phyloP scores from a whole-genome alignment of 257 asterid genomes.

The Solanum piurae region DNA sequence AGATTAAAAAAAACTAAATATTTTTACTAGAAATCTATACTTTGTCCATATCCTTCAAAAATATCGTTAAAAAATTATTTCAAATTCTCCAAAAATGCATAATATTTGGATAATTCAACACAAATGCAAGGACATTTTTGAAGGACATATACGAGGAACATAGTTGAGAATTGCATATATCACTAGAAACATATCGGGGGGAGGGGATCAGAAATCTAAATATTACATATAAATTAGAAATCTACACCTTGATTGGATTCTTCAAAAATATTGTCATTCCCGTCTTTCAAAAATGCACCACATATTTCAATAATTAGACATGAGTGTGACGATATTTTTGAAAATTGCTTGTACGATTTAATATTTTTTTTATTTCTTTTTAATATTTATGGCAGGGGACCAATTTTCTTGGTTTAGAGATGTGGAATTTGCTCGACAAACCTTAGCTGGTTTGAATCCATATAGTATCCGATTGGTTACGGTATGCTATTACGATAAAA shows the following conservation, averaged over 20 bases:
- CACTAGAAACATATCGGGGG: background rate
- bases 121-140: background rate
- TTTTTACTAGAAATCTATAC: background rate
- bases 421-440: slow-evolving; percentile 65
- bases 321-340: background rate
- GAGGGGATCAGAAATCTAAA: too few relatives aligned
- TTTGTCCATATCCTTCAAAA: background rate
- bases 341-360: background rate
- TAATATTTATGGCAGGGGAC: slow-evolving; percentile 24
- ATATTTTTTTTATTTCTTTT: background rate
- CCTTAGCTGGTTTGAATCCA: slow-evolving; percentile 66
- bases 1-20: background rate
- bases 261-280: background rate
- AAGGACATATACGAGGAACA: background rate
- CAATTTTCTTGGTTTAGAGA: slow-evolving; percentile 65
- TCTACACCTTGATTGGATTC: background rate
- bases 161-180: background rate
- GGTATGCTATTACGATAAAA: slow-evolving; percentile 12
- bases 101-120: background rate
- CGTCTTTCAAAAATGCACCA: background rate
- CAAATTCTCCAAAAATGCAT: background rate
- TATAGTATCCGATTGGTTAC: slow-evolving; percentile 41
- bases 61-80: background rate
- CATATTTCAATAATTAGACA: background rate
- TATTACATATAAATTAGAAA: background rate